Evolutionary conservation across 225 moss, liverwort and hornwort genomes (phyloP).

Genomic region (Marchantia paleacea): DNA sequence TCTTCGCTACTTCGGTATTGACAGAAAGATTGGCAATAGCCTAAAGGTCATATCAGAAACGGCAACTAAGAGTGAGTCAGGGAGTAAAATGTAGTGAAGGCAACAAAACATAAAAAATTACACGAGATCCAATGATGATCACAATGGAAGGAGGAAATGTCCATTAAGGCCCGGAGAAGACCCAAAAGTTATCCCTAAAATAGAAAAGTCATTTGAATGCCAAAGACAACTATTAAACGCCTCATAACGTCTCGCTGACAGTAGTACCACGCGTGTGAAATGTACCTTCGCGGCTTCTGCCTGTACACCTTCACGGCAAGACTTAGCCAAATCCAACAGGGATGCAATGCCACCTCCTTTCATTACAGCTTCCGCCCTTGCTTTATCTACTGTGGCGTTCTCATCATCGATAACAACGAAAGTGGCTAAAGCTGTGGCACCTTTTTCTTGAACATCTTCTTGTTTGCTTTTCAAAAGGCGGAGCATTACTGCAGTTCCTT

Average conservation of each 20-base stretch:
- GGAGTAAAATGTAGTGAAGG: too few species aligned
- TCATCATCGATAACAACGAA: slow-evolving; percentile 91
- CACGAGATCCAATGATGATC: too few species aligned
- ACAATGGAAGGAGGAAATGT: too few species aligned
- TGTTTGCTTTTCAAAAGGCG: slow-evolving; percentile 67
- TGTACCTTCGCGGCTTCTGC: slow-evolving; percentile 91
- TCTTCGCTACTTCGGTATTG: slow-evolving; percentile 89
- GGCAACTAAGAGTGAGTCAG: not conserved
- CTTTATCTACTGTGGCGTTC: slow-evolving; percentile 72
- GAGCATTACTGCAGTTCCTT: slow-evolving; percentile 84
- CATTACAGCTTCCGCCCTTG: slow-evolving; percentile 89
- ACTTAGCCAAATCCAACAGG: slow-evolving; percentile 77
- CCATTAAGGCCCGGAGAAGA: too few species aligned
- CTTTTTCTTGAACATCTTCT: slow-evolving; percentile 88
- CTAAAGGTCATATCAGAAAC: slow-evolving; percentile 33
- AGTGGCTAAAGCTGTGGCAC: slow-evolving; percentile 84
- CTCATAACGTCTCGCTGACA: not conserved
- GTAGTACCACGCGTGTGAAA: not conserved
- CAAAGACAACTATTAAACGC: not conserved
- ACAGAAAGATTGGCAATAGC: slow-evolving; percentile 93
- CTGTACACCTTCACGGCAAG: slow-evolving; percentile 81
- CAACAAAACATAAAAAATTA: too few species aligned
- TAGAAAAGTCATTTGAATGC: not conserved
- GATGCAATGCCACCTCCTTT: slow-evolving; percentile 82
- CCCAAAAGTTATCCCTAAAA: not conserved